Evolutionary conservation across 306 rosid genomes (phyloP).

Genomic region (Quercus parvula): DNA sequence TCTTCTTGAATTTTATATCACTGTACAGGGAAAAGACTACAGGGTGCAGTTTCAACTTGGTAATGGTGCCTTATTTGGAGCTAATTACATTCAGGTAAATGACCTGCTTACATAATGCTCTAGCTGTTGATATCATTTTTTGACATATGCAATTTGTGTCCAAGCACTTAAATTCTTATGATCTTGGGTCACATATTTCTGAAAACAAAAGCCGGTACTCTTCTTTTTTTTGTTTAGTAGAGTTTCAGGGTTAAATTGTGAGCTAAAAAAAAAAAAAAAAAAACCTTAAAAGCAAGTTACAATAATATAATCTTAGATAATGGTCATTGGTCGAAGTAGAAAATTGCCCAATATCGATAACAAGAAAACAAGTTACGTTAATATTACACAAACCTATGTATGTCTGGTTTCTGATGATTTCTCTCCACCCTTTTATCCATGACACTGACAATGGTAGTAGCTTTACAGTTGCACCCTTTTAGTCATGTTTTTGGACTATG

Average conservation of each 20-base stretch:
- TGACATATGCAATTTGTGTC: background rate
- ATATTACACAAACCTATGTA: background rate
- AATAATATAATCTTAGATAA: background rate
- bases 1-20: background rate
- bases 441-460: background rate
- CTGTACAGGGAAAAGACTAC: slow-evolving; percentile 69
- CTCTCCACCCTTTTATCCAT: background rate
- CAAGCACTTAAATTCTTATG: background rate
- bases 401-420: background rate
- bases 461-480: too few relatives aligned
- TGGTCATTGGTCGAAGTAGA: background rate
- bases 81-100: slow-evolving; percentile 88
- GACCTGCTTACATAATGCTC: slow-evolving; percentile 3
- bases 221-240: background rate
- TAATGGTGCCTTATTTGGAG: slow-evolving; percentile 89
- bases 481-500: too few relatives aligned
- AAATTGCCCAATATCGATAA: background rate
- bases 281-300: too few relatives aligned
- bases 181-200: background rate
- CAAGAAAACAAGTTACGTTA: background rate
- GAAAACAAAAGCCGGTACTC: background rate
- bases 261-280: background rate
- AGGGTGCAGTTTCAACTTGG: slow-evolving; percentile 96
- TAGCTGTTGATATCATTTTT: background rate
- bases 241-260: background rate